Base-by-base conservation (phyloP, 2,329 filamentous ascomycete species). In the Diaporthe citrichinensis region DNA sequence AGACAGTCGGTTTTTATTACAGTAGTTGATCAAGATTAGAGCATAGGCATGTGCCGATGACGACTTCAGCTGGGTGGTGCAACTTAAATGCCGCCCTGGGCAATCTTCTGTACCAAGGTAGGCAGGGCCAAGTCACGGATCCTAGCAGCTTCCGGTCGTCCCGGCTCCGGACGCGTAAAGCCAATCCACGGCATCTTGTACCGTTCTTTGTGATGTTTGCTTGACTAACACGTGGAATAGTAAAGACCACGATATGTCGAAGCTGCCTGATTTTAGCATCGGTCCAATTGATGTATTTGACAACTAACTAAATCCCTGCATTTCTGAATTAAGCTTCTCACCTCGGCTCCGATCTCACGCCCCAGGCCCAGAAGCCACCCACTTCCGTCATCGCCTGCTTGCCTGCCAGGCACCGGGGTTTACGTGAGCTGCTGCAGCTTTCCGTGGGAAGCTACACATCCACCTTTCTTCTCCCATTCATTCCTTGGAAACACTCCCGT, bases 321-420 rank as follows among this genome's bases (percentile, higher is more conserved):
- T 25, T 39, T 36, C 41, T 68, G 62, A 14, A 36, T 25, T 39
- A 51, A 51, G 44, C 20, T 25, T 25, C 62, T 68, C 46, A 53
- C 44, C 44, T 53, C 46, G 62, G 44, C 46, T 53, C 62, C 62
- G 44, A 51, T 53, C 62, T 53, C 12, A 51, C 28, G 23, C 61
- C 59, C 44, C 65, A 53, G 20, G 28, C 20, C 20, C 31, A 65
- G 6, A 67, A 28, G 61, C 62, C 65, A 41, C 65, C 46, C 46
- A 68, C 65, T 53, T 68, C 65, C 65, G 65, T 68, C 65, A 68
- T 68, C 65, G 46, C n/a, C 9, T 68, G 46, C 34, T 53, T 68
- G 65, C 65, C 65, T 68, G 65, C 65, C 65, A 68, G 65, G 65
- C 65, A 53, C 31, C 46, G 7, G 65, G 65, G 65, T 39, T 68